Percentiles rank a stretch among this genome's conserved stretches.
Conservation (phyloP, 1,284 basidiomycete genomes). For the Chondrostereum purpureum region DNA sequence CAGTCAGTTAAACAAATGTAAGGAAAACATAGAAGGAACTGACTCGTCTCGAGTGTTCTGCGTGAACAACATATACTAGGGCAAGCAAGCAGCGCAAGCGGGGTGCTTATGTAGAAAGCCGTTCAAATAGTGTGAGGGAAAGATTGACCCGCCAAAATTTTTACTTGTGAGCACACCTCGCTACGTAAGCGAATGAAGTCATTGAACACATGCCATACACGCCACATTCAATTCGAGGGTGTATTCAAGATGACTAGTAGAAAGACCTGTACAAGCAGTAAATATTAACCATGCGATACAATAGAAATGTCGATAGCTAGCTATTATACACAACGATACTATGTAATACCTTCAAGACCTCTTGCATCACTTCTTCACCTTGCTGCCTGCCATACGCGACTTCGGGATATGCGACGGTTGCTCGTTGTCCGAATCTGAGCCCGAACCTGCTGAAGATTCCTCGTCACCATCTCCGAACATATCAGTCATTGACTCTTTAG, state of each 20-base stretch:
- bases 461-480: slow-evolving; percentile 30
- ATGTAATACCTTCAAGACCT: too few species aligned
- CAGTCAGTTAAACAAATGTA: slow-evolving; percentile 15
- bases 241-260: too few species aligned
- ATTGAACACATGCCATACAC: too few species aligned
- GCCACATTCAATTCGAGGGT: too few species aligned
- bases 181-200: too few species aligned
- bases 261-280: too few species aligned
- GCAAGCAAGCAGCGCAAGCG: slow-evolving; percentile 15
- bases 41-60: slow-evolving; percentile 83
- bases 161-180: too few species aligned
- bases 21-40: slow-evolving; percentile 22
- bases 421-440: slow-evolving; percentile 30
- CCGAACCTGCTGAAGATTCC: slow-evolving; percentile 31
- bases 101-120: slow-evolving; percentile 1
- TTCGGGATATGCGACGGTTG: slow-evolving; percentile 51
- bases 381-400: slow-evolving; percentile 44
- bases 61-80: slow-evolving; percentile 73
- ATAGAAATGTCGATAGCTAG: too few species aligned
- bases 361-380: neutral
- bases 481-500: slow-evolving; percentile 23
- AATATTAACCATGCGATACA: too few species aligned
- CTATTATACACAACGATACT: too few species aligned
- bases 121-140: neutral
- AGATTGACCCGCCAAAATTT: too few species aligned